Percentiles rank a stretch among this genome's conserved stretches.
These are phyloP conservation scores for Hypholoma sublateritium DNA, from an alignment of 768 basidiomycete species.

Conservation along the genomic window DNA sequence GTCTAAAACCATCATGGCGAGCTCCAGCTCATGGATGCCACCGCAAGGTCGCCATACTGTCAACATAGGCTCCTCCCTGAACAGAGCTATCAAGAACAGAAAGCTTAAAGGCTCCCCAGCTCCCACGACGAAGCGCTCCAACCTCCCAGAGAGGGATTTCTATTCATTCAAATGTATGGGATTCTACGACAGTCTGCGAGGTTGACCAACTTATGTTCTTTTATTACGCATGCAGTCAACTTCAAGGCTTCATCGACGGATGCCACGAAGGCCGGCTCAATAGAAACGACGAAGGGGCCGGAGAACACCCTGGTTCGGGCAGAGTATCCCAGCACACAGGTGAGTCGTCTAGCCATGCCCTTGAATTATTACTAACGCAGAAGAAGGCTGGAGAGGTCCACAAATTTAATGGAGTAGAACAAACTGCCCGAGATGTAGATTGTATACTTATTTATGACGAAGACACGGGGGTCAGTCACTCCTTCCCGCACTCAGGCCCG, in stretches of 20 bases:
- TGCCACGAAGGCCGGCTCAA: conserved; percentile 57
- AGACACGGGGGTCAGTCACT: conserved; percentile 56
- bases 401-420: conserved; percentile 58
- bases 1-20: conserved; percentile 37
- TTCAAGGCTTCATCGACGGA: conserved; percentile 78
- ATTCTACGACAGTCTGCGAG: too few species aligned
- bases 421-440: conserved; percentile 63
- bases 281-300: conserved; percentile 57
- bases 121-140: conserved; percentile 37
- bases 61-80: conserved; percentile 60
- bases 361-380: background rate
- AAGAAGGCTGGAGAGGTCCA: conserved; percentile 26
- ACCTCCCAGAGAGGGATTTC: conserved; percentile 65
- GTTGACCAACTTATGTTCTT: conserved; percentile 22
- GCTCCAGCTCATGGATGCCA: conserved; percentile 54
- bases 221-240: conserved; percentile 47
- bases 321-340: conserved; percentile 68
- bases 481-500: background rate
- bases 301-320: conserved; percentile 54
- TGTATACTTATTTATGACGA: conserved; percentile 84
- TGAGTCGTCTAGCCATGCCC: conserved; percentile 26
- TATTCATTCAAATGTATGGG: conserved; percentile 71
- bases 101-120: conserved; percentile 55
- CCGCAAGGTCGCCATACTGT: conserved; percentile 57
- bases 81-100: conserved; percentile 67